A percentile compares a stretch with the other conserved stretches of the same genome.
Evolutionary conservation across 768 basidiomycete species (phyloP).

Genomic region (Pleurotus giganteus): DNA sequence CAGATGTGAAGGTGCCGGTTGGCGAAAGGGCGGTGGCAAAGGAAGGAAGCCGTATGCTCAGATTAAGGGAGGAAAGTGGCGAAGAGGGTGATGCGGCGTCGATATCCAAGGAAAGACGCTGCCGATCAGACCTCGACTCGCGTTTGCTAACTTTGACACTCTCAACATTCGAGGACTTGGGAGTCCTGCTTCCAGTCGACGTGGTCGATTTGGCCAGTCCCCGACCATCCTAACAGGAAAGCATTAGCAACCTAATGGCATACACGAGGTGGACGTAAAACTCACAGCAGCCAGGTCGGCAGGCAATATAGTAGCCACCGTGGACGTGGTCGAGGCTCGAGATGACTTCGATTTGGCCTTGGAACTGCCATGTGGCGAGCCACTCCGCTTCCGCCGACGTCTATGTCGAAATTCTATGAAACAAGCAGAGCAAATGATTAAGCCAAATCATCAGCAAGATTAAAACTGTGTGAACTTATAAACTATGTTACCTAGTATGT

Average conservation of each 20-base stretch:
- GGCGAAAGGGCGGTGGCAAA: conserved; percentile 2
- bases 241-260: background rate
- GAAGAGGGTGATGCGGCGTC: background rate
- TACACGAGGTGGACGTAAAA: background rate
- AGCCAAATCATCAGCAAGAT: background rate
- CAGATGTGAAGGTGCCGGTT: conserved; percentile 1
- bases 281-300: background rate
- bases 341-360: conserved; percentile 16
- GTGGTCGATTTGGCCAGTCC: background rate
- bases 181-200: background rate
- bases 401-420: conserved; percentile 34
- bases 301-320: conserved; percentile 3
- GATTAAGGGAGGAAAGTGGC: background rate
- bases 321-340: conserved; percentile 11
- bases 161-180: background rate
- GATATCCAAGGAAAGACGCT: conserved; percentile 1
- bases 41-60: conserved; percentile 5
- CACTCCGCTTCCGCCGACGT: conserved; percentile 34
- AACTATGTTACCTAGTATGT: conserved; percentile 37
- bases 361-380: background rate
- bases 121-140: background rate
- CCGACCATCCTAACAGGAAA: background rate
- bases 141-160: background rate
- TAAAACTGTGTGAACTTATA: conserved; percentile 10
- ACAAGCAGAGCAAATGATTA: conserved; percentile 1